Percentiles rank a stretch among this genome's conserved stretches.
Conservation (phyloP, 441 rosid species). For the Manihot esculenta region DNA sequence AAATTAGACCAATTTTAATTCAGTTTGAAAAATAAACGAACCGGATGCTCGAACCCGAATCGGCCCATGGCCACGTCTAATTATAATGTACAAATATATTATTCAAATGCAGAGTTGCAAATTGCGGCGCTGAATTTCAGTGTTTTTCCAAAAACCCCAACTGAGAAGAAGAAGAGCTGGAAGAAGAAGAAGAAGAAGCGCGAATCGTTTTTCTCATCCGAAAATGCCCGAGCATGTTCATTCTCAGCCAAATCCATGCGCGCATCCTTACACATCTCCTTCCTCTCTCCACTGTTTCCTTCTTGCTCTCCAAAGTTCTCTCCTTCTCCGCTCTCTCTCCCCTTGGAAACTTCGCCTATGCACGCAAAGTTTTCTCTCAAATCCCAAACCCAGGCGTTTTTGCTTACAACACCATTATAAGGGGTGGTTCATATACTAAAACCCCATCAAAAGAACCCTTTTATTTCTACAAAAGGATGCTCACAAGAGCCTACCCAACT, state of each 20-base stretch:
- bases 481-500: slow-evolving; percentile 18
- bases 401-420: slow-evolving; percentile 23
- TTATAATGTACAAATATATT: too few species aligned
- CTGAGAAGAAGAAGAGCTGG: slow-evolving; percentile 16
- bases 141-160: too few species aligned
- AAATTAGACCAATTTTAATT: too few species aligned
- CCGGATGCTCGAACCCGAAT: too few species aligned
- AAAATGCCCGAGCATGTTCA: slow-evolving; percentile 20
- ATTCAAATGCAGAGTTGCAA: too few species aligned
- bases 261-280: slow-evolving; percentile 13
- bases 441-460: slow-evolving; percentile 22
- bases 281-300: slow-evolving; percentile 12
- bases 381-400: slow-evolving; percentile 20
- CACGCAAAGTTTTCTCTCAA: slow-evolving; percentile 19
- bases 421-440: slow-evolving; percentile 9
- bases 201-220: slow-evolving; percentile 10
- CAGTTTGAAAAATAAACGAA: too few species aligned
- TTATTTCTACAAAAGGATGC: slow-evolving; percentile 9
- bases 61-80: too few species aligned
- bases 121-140: too few species aligned
- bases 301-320: slow-evolving; percentile 27
- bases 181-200: slow-evolving; percentile 12
- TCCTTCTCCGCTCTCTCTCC: slow-evolving; percentile 26
- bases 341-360: slow-evolving; percentile 20
- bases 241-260: slow-evolving; percentile 30